phyloP scores from a whole-genome alignment of 2,329 filamentous ascomycete species.

The Pseudogymnoascus verrucosus region DNA sequence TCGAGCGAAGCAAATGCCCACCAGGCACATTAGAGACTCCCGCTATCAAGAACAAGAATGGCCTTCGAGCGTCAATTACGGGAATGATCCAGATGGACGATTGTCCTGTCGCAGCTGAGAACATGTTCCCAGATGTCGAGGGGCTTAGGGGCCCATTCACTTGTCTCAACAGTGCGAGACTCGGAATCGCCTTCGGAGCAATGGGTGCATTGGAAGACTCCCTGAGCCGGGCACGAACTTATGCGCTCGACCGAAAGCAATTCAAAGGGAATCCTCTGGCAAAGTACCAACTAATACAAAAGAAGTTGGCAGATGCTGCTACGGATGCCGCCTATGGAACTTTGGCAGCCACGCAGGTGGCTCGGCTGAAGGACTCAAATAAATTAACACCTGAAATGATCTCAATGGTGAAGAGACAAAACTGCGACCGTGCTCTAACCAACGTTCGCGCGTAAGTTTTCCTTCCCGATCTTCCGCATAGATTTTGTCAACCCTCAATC shows the following conservation, averaged over 20 bases:
- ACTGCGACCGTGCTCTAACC: conserved; percentile 83
- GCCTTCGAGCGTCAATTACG: conserved; percentile 84
- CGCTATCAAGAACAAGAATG: conserved; percentile 89
- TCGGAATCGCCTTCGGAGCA: conserved; percentile 88
- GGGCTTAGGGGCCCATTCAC: conserved; percentile 84
- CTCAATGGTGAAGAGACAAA: conserved; percentile 91
- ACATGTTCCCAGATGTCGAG: conserved; percentile 89
- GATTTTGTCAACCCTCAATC: background rate
- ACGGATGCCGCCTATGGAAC: conserved; percentile 89
- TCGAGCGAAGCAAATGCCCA: conserved; percentile 78
- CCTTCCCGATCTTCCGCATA: background rate
- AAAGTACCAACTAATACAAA: conserved; percentile 94
- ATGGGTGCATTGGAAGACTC: conserved; percentile 94
- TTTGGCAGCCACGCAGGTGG: conserved; percentile 85
- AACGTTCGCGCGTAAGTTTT: conserved; percentile 53
- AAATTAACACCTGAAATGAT: conserved; percentile 93
- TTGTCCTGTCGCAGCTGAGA: conserved; percentile 77
- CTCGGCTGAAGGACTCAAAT: conserved; percentile 84
- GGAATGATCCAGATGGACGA: conserved; percentile 96
- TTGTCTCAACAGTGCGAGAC: conserved; percentile 87
- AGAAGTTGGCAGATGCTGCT: conserved; percentile 88
- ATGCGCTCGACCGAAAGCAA: conserved; percentile 88
- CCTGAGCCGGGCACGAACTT: conserved; percentile 69
- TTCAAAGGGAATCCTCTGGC: conserved; percentile 94
- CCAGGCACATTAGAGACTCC: conserved; percentile 86